Evolutionary conservation across 164 flowering plant genomes (phyloP).

Genomic region (Aristolochia fimbriata): DNA sequence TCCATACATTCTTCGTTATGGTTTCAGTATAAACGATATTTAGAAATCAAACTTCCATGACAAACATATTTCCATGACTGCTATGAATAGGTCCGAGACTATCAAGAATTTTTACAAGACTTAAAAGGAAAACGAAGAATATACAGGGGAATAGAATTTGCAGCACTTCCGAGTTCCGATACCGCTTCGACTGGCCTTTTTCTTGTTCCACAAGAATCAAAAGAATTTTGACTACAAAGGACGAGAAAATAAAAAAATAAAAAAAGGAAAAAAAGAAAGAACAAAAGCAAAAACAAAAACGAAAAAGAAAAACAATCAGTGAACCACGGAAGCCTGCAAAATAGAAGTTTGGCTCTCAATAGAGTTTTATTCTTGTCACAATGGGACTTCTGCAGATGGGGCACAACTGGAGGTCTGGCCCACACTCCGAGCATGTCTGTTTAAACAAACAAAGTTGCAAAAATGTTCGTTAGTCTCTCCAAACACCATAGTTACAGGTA

Average conservation of each 20-base stretch:
- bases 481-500: background rate
- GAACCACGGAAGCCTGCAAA: background rate
- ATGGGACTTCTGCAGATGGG: constrained; percentile 47
- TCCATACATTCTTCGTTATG: too few species aligned
- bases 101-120: too few species aligned
- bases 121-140: too few species aligned
- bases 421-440: constrained; percentile 62
- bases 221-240: background rate
- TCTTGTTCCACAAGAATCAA: background rate
- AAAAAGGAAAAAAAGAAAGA: background rate
- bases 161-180: background rate
- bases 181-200: too few species aligned
- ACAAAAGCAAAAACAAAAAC: background rate
- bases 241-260: background rate
- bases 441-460: background rate
- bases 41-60: too few species aligned
- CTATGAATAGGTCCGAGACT: too few species aligned
- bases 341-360: constrained; percentile 4
- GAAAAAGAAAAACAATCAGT: background rate
- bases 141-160: background rate
- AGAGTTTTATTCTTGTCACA: constrained; percentile 45
- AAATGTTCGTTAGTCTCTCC: background rate
- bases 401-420: constrained; percentile 31
- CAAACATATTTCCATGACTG: too few species aligned
- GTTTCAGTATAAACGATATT: too few species aligned